Evolutionary conservation across 2,329 filamentous ascomycete genomes (phyloP).

Genomic region (Nemania sp.): DNA sequence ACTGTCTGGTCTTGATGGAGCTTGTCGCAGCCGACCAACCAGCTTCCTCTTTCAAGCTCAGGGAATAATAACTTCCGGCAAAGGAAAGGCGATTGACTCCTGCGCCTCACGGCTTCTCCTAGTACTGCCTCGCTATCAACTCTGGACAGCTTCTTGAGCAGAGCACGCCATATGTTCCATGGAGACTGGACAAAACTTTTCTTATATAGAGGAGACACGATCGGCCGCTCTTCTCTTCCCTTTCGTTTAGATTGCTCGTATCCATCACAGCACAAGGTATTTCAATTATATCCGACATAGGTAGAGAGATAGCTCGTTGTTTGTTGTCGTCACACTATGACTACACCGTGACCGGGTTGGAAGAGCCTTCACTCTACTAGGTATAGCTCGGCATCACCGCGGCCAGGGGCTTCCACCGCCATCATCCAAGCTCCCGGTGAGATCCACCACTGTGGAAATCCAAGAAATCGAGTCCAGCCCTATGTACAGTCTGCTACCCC

Average conservation of each 20-base stretch:
- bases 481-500: conserved; percentile 37
- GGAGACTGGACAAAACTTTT: neutral
- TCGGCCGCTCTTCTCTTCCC: neutral
- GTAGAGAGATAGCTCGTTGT: neutral
- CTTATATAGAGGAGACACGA: conserved; percentile 7
- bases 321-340: conserved; percentile 9
- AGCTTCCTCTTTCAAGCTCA: conserved; percentile 27
- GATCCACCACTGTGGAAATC: conserved; percentile 34
- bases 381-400: conserved; percentile 35
- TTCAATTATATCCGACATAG: neutral
- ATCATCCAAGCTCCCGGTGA: conserved; percentile 22
- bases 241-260: neutral
- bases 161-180: conserved; percentile 5
- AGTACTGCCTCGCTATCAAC: neutral
- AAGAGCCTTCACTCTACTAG: neutral
- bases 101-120: conserved; percentile 39
- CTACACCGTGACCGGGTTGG: neutral
- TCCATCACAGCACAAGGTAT: conserved; percentile 15
- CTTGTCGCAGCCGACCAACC: conserved; percentile 30
- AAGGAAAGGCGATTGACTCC: conserved; percentile 29
- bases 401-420: conserved; percentile 27
- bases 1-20: conserved; percentile 26
- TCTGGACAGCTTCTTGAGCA: conserved; percentile 20
- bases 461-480: conserved; percentile 36
- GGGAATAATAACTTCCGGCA: conserved; percentile 16